These are phyloP conservation scores for Mortierella sp. DNA, from an alignment of 371 early-diverging fungal species.

Conservation along the genomic window DNA sequence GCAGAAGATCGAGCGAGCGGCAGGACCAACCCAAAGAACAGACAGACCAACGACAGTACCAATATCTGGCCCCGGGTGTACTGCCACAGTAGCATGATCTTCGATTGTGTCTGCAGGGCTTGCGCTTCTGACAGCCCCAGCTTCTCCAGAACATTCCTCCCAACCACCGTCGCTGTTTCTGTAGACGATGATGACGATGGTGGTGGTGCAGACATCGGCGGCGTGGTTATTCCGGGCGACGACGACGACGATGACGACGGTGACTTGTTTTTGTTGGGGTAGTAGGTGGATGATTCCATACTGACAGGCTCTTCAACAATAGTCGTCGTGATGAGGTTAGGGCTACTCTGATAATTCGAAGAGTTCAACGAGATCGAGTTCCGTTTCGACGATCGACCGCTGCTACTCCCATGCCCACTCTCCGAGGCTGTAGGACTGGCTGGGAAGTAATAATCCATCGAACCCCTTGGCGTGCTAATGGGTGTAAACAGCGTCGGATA, in stretches of 20 bases:
- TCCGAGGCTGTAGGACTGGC: constrained; percentile 17
- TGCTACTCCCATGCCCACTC: not conserved
- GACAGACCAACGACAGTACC: constrained; percentile 25
- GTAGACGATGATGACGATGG: not conserved
- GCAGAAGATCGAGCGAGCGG: constrained; percentile 15
- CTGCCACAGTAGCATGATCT: constrained; percentile 11
- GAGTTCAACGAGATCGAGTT: constrained; percentile 16
- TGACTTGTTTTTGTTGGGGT: not conserved
- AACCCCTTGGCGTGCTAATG: not conserved
- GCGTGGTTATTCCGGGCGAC: not conserved
- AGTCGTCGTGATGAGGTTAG: constrained; percentile 11
- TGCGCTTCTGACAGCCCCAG: constrained; percentile 12
- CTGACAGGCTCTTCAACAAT: constrained; percentile 15
- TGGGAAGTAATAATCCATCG: constrained; percentile 8
- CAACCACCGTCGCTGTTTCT: not conserved
- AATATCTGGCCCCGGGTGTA: constrained; percentile 20
- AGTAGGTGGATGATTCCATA: not conserved
- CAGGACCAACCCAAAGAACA: constrained; percentile 28
- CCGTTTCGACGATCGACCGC: constrained; percentile 23
- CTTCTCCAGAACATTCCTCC: not conserved
- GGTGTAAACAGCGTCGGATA: constrained; percentile 33
- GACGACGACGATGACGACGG: not conserved
- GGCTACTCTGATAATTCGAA: not conserved
- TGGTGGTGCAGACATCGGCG: not conserved
- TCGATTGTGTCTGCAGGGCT: not conserved